Conservation (phyloP, 23 red algal species). For the Porphyridium purpureum region DNA sequence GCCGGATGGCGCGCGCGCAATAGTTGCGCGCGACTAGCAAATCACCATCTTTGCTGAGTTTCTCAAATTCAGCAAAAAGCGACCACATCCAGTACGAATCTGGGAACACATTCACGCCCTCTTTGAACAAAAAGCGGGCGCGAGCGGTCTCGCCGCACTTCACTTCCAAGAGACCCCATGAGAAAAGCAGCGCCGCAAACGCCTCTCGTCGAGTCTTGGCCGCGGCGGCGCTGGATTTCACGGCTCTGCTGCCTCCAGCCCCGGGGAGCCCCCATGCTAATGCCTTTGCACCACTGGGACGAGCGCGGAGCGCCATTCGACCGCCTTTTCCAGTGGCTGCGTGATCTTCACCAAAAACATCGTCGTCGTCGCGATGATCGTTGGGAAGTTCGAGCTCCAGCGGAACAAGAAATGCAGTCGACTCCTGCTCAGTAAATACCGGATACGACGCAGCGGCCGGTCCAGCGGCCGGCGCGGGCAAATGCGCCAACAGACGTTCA, state of each 20-base stretch:
- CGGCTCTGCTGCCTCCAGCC: too few species aligned
- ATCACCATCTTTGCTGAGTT: background rate
- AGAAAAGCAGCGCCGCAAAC: background rate
- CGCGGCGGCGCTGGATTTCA: too few species aligned
- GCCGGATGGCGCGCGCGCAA: background rate
- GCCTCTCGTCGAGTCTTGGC: too few species aligned
- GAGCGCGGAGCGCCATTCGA: background rate
- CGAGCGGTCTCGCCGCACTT: background rate
- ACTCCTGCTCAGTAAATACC: too few species aligned
- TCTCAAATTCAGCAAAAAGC: background rate
- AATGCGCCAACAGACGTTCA: too few species aligned
- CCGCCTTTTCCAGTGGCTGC: background rate
- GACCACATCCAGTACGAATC: background rate
- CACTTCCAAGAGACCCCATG: background rate
- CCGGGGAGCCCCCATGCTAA: background rate
- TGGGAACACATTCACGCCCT: background rate
- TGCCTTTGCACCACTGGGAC: background rate
- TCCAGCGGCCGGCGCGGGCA: too few species aligned
- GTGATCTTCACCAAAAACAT: background rate
- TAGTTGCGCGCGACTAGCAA: background rate
- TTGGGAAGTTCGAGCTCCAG: too few species aligned
- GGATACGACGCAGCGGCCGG: too few species aligned
- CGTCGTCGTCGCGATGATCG: constrained; percentile 8
- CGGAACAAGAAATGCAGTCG: too few species aligned
- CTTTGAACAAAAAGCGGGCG: background rate